These are phyloP conservation scores for Theobroma grandiflorum DNA, from an alignment of 441 rosid genomes.

Conservation along the genomic window DNA sequence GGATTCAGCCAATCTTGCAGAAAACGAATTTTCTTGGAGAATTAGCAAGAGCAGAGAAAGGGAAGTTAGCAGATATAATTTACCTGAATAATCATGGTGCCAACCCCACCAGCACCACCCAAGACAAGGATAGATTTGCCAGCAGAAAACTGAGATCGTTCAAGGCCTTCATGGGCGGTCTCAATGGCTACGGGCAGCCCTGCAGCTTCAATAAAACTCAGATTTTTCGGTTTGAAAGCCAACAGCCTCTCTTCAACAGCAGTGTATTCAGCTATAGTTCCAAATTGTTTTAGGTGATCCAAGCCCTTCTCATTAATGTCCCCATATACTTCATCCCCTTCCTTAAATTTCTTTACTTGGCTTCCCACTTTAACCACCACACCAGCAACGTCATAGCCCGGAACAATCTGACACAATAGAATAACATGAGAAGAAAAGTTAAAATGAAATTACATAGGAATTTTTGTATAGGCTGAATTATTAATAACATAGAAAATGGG, in stretches of 20 bases:
- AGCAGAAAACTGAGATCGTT: constrained; percentile 69
- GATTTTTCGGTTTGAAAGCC: constrained; percentile 80
- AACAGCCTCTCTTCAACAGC: constrained; percentile 82
- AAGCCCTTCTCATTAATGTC: constrained; percentile 78
- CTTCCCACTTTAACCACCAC: constrained; percentile 83
- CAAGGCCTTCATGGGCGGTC: constrained; percentile 88
- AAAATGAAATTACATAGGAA: background rate
- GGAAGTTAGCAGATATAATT: background rate
- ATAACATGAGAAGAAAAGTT: background rate
- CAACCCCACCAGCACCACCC: constrained; percentile 95
- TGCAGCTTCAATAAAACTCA: constrained; percentile 83
- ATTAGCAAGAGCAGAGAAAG: constrained; percentile 7
- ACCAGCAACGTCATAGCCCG: constrained; percentile 90
- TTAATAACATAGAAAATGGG: too few relatives aligned
- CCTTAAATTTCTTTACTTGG: constrained; percentile 70
- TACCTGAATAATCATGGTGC: constrained; percentile 92
- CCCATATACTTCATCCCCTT: constrained; percentile 86
- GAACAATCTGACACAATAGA: constrained; percentile 39
- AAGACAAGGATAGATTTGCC: constrained; percentile 87
- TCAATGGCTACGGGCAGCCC: constrained; percentile 83
- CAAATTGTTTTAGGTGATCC: constrained; percentile 78
- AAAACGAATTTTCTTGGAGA: too few relatives aligned
- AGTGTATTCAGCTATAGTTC: constrained; percentile 81
- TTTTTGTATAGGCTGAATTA: too few relatives aligned
- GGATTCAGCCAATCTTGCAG: background rate